A percentile compares a stretch with the other conserved stretches of the same genome.
phyloP scores from a whole-genome alignment of 345 rosid genomes.

The Rhizophora apiculata region DNA sequence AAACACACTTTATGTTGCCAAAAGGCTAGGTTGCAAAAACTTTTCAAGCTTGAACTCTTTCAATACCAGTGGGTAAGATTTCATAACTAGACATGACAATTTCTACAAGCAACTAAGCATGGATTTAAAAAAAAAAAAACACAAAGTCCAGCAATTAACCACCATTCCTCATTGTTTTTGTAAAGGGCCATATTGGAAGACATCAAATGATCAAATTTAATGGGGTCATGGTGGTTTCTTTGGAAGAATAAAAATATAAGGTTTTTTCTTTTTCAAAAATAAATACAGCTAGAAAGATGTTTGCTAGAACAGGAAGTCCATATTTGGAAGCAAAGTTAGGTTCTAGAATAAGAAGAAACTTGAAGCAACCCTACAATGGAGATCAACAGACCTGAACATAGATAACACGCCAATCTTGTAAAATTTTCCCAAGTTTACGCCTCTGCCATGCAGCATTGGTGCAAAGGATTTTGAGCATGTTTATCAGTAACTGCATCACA shows the following conservation, averaged over 20 bases:
- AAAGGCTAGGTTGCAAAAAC: neutral
- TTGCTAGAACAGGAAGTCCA: neutral
- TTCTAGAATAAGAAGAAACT: neutral
- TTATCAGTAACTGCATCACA: constrained; percentile 77
- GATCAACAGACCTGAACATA: constrained; percentile 59
- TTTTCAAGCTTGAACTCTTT: neutral
- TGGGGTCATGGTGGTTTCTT: too few species aligned
- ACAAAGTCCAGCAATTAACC: too few species aligned
- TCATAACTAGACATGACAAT: too few species aligned
- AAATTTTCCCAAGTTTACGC: constrained; percentile 93
- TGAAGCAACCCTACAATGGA: neutral
- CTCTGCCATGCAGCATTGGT: constrained; percentile 99
- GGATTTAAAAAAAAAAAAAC: too few species aligned
- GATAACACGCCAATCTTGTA: constrained; percentile 93
- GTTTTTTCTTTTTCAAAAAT: too few species aligned
- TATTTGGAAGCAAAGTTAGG: neutral
- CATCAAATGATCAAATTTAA: too few species aligned
- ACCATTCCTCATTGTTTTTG: too few species aligned
- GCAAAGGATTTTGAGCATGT: constrained; percentile 86
- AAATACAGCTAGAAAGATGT: neutral
- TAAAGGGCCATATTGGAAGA: too few species aligned
- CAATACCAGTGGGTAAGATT: too few species aligned
- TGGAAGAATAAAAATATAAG: too few species aligned
- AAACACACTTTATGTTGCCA: neutral
- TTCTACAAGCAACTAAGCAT: too few species aligned